These are phyloP conservation scores for Macadamia integrifolia DNA, from an alignment of 164 flowering plant genomes.

Conservation along the genomic window DNA sequence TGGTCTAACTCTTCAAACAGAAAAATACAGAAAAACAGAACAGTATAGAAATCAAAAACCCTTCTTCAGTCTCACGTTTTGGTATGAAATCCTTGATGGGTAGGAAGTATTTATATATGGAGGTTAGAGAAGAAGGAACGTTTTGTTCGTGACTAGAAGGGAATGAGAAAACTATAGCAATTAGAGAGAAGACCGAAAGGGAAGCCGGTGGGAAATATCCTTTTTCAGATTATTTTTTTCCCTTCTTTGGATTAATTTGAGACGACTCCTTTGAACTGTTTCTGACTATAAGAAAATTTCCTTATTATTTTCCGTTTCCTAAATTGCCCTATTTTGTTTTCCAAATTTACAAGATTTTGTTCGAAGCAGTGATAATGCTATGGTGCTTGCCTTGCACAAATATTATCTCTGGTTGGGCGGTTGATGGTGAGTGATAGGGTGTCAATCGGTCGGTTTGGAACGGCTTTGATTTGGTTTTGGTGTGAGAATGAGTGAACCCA, in stretches of 20 bases:
- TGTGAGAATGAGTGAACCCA: no score
- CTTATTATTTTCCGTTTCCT: no score
- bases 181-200: no score
- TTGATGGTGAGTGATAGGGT: no score
- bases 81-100: neutral
- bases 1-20: neutral
- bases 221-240: neutral
- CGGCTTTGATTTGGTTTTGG: no score
- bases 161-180: no score
- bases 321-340: neutral
- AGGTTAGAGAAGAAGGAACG: neutral
- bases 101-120: neutral
- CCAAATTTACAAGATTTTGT: neutral
- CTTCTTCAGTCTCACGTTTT: neutral
- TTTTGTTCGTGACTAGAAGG: neutral
- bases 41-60: neutral
- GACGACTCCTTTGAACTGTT: conserved; percentile 18
- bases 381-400: no score
- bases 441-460: no score
- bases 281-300: neutral
- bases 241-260: conserved; percentile 7
- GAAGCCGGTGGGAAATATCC: conserved; percentile 7
- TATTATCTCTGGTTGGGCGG: no score
- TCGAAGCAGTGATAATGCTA: no score
- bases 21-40: neutral